Evolutionary conservation across 2,329 filamentous ascomycete genomes (phyloP), one percentile per base, ranked within the genome.

Genomic region (Xylaria sp.): DNA sequence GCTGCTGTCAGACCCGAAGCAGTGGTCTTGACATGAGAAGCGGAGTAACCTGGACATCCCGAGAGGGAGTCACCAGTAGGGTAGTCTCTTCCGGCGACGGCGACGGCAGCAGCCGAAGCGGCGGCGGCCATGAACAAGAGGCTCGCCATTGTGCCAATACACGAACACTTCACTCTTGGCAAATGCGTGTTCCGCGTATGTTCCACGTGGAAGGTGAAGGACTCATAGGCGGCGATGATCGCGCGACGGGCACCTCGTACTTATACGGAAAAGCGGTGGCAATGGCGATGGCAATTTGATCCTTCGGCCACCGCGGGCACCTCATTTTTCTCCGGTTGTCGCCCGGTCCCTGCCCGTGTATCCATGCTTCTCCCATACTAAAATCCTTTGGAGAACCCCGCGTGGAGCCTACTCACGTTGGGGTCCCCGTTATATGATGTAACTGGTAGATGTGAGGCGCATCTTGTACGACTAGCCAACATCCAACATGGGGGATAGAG

Each of bases 1-100:
- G 88, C 85, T 4, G 91, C 91, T 0, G 86, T 90, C 60, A 93
- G 79, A 12, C 85, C 84, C 53, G 82, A 82, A 29, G 80, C 74
- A 1, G 80, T 84, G 48, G 82, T 82, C 71, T 82, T 79, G 25
- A 91, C 81, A 74, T 90, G 87, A 18, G 83, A 85, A 16, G 88
- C 89, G 23, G 79, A 82, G 77, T 91, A 91, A 9, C 89, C 89
- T 1, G 88, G 88, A 73, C 89, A 91, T 5, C 85, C 81, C 16
- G 74, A 64, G 37, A 80, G 77, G 42, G 73, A 72, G 47, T 75
- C 76, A 32, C 76, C 71, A 42, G 71, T 72, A 2, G 74, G 69
- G 50, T 75, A 74, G 40, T 74, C 73, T 71, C 73, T 72, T 57
- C 58, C 68, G 16, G 65, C 42, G 12, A 78, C 68, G 16, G 65